Conservation (phyloP, 2,329 filamentous ascomycete species). For the Bipolaris bicolor region DNA sequence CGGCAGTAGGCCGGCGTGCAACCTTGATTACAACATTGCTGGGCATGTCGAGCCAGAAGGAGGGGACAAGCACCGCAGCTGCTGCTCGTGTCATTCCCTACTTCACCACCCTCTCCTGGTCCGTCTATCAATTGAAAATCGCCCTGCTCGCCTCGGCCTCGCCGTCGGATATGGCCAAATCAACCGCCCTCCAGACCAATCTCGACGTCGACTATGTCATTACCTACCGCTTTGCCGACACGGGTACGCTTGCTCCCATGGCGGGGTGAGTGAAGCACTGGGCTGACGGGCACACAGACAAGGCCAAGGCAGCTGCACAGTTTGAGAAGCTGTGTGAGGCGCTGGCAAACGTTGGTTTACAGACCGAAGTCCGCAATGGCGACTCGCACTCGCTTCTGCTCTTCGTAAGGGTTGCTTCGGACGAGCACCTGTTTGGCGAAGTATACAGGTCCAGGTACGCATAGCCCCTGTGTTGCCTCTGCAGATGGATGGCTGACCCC, state of each 20-base stretch:
- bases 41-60: constrained; percentile 28
- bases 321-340: constrained; percentile 80
- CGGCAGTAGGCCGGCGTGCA: constrained; percentile 32
- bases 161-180: constrained; percentile 45
- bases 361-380: constrained; percentile 84
- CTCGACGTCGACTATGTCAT: constrained; percentile 88
- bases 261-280: constrained; percentile 7
- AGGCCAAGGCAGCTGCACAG: constrained; percentile 70
- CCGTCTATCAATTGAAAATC: constrained; percentile 28
- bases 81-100: constrained; percentile 20
- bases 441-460: constrained; percentile 77
- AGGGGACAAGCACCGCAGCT: constrained; percentile 19
- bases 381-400: constrained; percentile 77
- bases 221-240: constrained; percentile 73
- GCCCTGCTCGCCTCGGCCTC: constrained; percentile 27
- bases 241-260: constrained; percentile 57
- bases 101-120: constrained; percentile 24
- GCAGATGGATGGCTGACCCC: not conserved
- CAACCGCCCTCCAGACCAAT: constrained; percentile 56
- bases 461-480: not conserved
- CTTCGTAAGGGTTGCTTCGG: constrained; percentile 80
- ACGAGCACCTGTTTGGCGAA: constrained; percentile 75
- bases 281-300: constrained; percentile 58
- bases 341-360: constrained; percentile 79
- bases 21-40: constrained; percentile 32